Percentiles rank a stretch among this genome's conserved stretches.
Evolutionary conservation across 257 asterid genomes (phyloP).

Genomic region (Scutellaria baicalensis): DNA sequence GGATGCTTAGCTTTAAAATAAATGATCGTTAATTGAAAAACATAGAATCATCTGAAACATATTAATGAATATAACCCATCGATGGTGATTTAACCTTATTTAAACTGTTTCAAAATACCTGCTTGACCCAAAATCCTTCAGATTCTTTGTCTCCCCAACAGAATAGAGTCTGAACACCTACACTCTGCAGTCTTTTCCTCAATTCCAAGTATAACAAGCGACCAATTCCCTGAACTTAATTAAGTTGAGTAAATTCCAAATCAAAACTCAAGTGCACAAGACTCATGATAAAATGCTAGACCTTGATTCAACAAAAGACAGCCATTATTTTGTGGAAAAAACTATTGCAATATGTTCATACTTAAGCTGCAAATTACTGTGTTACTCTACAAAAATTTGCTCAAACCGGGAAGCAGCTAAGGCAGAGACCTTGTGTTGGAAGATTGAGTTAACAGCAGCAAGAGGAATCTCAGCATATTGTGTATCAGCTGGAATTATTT

Average conservation of each 20-base stretch:
- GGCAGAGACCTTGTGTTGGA: slow-evolving; percentile 61
- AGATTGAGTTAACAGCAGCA: slow-evolving; percentile 65
- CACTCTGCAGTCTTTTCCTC: slow-evolving; percentile 59
- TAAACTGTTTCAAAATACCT: slow-evolving; percentile 34
- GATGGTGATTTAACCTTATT: not conserved
- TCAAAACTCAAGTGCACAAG: not conserved
- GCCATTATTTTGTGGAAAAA: not conserved
- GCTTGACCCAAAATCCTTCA: slow-evolving; percentile 87
- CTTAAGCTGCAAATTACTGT: not conserved
- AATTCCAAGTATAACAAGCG: slow-evolving; percentile 52
- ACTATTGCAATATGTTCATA: not conserved
- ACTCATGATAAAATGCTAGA: not conserved
- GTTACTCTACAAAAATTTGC: not conserved
- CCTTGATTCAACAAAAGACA: not conserved
- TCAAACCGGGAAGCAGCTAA: not conserved
- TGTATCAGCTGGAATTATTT: slow-evolving; percentile 75
- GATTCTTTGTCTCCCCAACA: slow-evolving; percentile 96
- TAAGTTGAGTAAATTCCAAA: slow-evolving; percentile 2
- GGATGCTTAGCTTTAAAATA: not conserved
- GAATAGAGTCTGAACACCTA: slow-evolving; percentile 61
- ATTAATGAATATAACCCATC: not conserved
- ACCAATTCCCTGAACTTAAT: slow-evolving; percentile 72
- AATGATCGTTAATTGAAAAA: not conserved
- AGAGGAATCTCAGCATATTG: slow-evolving; percentile 93
- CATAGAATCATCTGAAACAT: not conserved